Evolutionary conservation across 192 early-diverging fungal species (phyloP), one percentile per base, ranked within the genome.

Genomic region (Coemansia sp.): DNA sequence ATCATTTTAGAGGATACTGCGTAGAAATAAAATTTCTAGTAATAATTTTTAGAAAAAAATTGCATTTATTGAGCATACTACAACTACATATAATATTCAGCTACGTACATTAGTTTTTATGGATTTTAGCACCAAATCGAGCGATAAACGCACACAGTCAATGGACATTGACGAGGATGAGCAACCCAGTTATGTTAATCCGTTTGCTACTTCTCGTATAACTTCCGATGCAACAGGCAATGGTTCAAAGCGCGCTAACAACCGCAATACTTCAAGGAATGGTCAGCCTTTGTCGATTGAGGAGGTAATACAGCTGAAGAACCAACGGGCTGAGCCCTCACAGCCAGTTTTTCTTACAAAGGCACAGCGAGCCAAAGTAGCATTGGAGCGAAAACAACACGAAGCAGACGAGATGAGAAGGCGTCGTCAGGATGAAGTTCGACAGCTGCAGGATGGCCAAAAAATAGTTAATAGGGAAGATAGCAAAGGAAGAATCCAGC

Each of bases 281-380:
- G 39, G 11, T 14, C 39, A 46, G 39, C 80, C 80, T 32, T 30
- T 82, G 42, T 82, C 80, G 1, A 62, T 77, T 19, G 80, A 82
- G 29, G 80, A 82, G 22, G 74, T 72, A 42, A 60, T 75, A 25
- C 74, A 61, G 25, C 29, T 74, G n/a, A 73, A 57, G 25, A 68
- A 51, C 5, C 52, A 71, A 50, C 51, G 61, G 36, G 63, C 61
- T 14, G 80, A 74, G 63, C 71, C 74, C 25, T 51, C 30, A 4
- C 36, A 56, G 19, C 80, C 80, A 2, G 75, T 82, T 42, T 98
- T 97, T 62, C 58, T 98, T 64, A 92, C 91, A 17, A 98, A 98
- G 74, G 93, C 91, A 74, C 89, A 98, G 73, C 85, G 97, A 17
- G 90, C 91, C 24, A 85, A 93, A 63, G 63, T 91, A 36, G 97